Conservation (phyloP, 2,329 filamentous ascomycete species). For the Alternaria postmessia region DNA sequence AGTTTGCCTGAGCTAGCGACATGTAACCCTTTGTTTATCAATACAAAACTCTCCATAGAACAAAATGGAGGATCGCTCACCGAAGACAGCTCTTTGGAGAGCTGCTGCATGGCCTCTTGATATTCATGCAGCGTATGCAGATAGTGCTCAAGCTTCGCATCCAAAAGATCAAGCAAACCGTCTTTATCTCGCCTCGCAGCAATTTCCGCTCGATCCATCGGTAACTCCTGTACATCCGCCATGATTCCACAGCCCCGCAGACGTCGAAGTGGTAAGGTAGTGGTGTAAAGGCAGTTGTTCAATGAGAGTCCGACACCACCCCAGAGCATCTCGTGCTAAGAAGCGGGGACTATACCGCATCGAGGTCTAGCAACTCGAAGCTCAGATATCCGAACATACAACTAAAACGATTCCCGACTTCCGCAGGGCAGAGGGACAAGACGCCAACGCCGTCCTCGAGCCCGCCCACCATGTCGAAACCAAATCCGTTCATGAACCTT, state of each 20-base stretch:
- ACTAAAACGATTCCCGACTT: slow-evolving; percentile 18
- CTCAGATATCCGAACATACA: slow-evolving; percentile 22
- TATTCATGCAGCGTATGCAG: slow-evolving; percentile 73
- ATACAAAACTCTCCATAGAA: neutral
- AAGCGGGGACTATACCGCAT: slow-evolving; percentile 28
- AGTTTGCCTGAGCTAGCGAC: slow-evolving; percentile 77
- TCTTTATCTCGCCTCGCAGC: slow-evolving; percentile 26
- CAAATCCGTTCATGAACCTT: slow-evolving; percentile 45
- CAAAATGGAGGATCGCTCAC: slow-evolving; percentile 51
- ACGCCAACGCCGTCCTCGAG: neutral
- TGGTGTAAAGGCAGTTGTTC: neutral
- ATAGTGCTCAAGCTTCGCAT: slow-evolving; percentile 71
- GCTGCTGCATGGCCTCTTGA: slow-evolving; percentile 63
- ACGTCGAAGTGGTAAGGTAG: neutral
- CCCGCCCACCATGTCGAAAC: slow-evolving; percentile 37
- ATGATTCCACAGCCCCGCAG: slow-evolving; percentile 9
- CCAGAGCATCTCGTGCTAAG: neutral
- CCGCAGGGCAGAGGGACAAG: neutral
- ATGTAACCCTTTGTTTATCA: slow-evolving; percentile 52
- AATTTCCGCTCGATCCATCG: neutral
- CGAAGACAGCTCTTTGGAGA: slow-evolving; percentile 63
- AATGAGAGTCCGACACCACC: neutral
- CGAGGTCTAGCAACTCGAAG: slow-evolving; percentile 19
- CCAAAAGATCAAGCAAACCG: slow-evolving; percentile 59
- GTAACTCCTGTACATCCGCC: slow-evolving; percentile 16